A percentile compares a stretch with the other conserved stretches of the same genome.
phyloP scores from a whole-genome alignment of 352 stramenopile genomes.

The Phytophthora vignae region DNA sequence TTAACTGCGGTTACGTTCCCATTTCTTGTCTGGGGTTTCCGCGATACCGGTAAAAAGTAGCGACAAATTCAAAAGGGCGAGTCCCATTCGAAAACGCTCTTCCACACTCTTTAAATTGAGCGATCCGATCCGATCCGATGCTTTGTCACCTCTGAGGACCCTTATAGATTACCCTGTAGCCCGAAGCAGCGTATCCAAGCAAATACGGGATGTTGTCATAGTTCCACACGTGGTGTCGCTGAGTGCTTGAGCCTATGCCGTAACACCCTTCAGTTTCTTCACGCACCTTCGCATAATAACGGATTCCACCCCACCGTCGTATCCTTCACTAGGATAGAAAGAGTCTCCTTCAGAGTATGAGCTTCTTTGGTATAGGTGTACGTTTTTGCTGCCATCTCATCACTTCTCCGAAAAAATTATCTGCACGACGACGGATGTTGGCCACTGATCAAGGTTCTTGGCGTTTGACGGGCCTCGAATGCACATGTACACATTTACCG shows the following conservation, averaged over 20 bases:
- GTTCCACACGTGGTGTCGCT: neutral
- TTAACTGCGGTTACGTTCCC: too few relatives aligned
- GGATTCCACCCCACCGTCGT: neutral
- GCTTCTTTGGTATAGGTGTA: neutral
- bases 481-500: too few relatives aligned
- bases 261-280: neutral
- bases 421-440: too few relatives aligned
- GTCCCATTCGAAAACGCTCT: conserved; percentile 3
- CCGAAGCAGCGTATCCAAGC: too few relatives aligned
- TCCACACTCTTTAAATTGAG: conserved; percentile 1
- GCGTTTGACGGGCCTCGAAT: too few relatives aligned
- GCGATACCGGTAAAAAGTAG: conserved; percentile 8
- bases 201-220: too few relatives aligned
- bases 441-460: too few relatives aligned
- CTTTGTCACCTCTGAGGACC: neutral
- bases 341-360: neutral
- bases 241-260: neutral
- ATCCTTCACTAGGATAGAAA: neutral
- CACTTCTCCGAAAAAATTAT: neutral
- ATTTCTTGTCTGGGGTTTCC: neutral
- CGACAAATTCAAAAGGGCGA: conserved; percentile 23
- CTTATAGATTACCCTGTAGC: conserved; percentile 4
- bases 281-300: neutral
- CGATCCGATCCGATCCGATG: neutral
- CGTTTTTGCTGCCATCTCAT: too few relatives aligned